These are phyloP conservation scores for Aspergillus proliferans DNA, from an alignment of 2,329 filamentous ascomycete species.

Conservation along the genomic window DNA sequence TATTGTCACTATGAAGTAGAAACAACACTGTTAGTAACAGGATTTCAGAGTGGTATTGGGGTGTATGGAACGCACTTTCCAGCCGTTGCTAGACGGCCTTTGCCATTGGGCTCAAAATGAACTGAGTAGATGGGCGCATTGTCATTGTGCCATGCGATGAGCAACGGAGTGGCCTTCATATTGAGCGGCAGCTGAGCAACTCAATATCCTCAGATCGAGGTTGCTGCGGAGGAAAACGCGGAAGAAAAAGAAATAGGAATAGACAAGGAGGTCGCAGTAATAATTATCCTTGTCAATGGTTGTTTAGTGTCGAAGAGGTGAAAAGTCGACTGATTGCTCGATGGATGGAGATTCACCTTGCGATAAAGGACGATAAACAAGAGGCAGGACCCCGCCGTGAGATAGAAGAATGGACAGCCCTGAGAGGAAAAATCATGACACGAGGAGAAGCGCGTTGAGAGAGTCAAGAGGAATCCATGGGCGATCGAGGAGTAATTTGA, in stretches of 20 bases:
- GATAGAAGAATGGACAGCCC: not conserved
- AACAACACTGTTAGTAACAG: slow-evolving; percentile 10
- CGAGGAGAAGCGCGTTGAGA: not conserved
- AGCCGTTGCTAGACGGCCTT: slow-evolving; percentile 84
- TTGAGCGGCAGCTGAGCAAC: slow-evolving; percentile 24
- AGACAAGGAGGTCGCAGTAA: slow-evolving; percentile 1
- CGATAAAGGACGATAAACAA: not conserved
- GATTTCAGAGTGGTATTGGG: not conserved
- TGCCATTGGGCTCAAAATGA: slow-evolving; percentile 89
- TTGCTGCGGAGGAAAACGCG: not conserved
- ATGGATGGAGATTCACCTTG: not conserved
- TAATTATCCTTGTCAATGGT: not conserved
- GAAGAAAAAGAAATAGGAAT: not conserved
- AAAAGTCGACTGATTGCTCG: not conserved
- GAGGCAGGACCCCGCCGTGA: not conserved
- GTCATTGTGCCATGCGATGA: slow-evolving; percentile 98
- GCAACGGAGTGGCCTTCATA: slow-evolving; percentile 95
- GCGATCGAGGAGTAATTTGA: not conserved
- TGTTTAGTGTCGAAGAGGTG: not conserved
- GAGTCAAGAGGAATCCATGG: not conserved
- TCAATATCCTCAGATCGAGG: slow-evolving; percentile 18
- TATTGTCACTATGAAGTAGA: slow-evolving; percentile 60
- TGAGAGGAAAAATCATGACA: not conserved
- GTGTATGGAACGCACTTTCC: slow-evolving; percentile 54
- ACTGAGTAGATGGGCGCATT: slow-evolving; percentile 95